Evolutionary conservation across 148 eudicot genomes (phyloP), one percentile per base, ranked within the genome.

Genomic region (Vaccinium corymbosum): DNA sequence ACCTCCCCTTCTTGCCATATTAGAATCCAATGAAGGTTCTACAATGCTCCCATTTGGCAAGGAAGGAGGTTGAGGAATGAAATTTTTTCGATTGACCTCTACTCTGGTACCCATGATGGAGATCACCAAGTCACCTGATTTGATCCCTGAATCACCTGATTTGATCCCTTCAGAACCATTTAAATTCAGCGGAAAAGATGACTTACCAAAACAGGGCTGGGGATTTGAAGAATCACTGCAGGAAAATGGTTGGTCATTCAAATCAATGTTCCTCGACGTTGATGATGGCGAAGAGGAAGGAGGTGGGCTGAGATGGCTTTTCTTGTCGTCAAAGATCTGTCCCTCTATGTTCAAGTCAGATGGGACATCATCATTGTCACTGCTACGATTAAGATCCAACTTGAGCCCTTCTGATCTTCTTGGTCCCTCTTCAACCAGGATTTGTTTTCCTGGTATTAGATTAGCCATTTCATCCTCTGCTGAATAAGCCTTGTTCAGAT

Each of bases 101-200:
- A 91, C 92, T 83, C 76, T 89, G 29, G 94, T 84, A 81, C 98
- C 99, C 91, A 94, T 85, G 80, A 95, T 89, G 57, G 93, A 94
- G 78, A 97, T 89, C 48, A 87, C 94, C 32, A 93, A 85, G 35
- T 90, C 90, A 66, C 85, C 90, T 53, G 89, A 84, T 42, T 72
- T 83, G 8, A 79, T 76, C 27, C 80, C 95, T 74, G 93, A 85
- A 46, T 90, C 90, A 66, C 85, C 90, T 53, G 89, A 84, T 42
- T 72, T 83, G 8, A 79, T 76, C 27, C 80, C 95, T 74, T 85
- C 85, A 62, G 78, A 85, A 68, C 86, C 80, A 84, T 59, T 86
- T 13, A 81, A 78, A 62, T 86, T 91, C 57, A 82, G 88, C 68
- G 82, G 89, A 27, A 50, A 85, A 82, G 92, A 89, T 68, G 90